Conservation (phyloP, 352 stramenopile genomes). For the Phytopythium kandeliae region DNA sequence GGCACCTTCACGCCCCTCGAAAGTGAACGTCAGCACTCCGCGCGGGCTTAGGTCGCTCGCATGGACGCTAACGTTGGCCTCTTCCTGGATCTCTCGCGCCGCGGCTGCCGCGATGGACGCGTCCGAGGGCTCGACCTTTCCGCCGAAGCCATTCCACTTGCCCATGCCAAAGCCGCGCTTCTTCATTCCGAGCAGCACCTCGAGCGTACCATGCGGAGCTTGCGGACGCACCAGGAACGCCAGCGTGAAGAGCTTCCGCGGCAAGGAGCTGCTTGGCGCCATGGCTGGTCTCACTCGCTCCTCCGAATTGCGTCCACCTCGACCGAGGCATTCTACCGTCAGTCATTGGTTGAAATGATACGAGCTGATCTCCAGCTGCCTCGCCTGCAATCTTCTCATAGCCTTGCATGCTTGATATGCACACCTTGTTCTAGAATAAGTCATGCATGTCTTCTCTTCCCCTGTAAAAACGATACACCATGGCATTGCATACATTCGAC, state of each 20-base stretch:
- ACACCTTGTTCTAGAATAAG: too few species aligned
- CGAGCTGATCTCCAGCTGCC: too few species aligned
- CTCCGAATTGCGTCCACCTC: too few species aligned
- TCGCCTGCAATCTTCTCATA: too few species aligned
- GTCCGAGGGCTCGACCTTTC: constrained; percentile 82
- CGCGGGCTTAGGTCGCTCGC: constrained; percentile 20
- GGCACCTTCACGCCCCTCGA: constrained; percentile 44
- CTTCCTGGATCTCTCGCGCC: constrained; percentile 60
- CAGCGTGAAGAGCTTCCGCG: constrained; percentile 50
- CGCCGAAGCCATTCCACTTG: constrained; percentile 91
- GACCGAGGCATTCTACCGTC: too few species aligned
- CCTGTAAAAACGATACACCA: too few species aligned
- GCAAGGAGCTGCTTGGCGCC: constrained; percentile 12
- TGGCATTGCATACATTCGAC: too few species aligned
- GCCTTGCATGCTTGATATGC: too few species aligned
- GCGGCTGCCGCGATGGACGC: constrained; percentile 45
- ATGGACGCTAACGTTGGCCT: constrained; percentile 53
- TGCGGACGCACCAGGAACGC: constrained; percentile 38
- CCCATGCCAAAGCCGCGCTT: constrained; percentile 86
- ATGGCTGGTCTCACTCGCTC: too few species aligned
- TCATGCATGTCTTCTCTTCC: too few species aligned
- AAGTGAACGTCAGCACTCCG: constrained; percentile 57
- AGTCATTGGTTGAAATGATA: too few species aligned
- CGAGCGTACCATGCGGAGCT: not conserved
- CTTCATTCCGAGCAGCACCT: constrained; percentile 84